phyloP scores from a whole-genome alignment of 805 yeast species.

The Candida vartiovaarae region DNA sequence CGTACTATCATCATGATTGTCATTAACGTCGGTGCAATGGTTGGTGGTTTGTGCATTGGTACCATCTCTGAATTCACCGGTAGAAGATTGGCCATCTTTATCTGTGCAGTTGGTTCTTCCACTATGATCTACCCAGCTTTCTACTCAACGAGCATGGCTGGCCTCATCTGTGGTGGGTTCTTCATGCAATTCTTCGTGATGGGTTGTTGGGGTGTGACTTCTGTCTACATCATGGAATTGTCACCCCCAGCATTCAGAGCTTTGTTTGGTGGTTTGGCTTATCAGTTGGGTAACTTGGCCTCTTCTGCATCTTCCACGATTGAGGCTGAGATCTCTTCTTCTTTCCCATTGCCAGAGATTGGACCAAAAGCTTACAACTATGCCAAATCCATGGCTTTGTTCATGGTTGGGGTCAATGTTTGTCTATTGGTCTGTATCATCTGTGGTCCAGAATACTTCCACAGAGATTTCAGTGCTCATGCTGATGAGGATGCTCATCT shows the following conservation, averaged over 20 bases:
- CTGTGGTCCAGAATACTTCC: slow-evolving; percentile 52
- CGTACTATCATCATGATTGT: slow-evolving; percentile 56
- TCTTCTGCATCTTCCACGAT: slow-evolving; percentile 56
- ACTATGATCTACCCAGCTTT: slow-evolving; percentile 59
- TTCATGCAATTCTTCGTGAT: slow-evolving; percentile 60
- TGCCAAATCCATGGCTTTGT: slow-evolving; percentile 65
- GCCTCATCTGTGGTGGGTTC: slow-evolving; percentile 53
- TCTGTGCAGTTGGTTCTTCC: slow-evolving; percentile 47
- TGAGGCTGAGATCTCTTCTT: slow-evolving; percentile 37
- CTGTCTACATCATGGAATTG: slow-evolving; percentile 58
- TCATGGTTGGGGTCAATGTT: slow-evolving; percentile 59
- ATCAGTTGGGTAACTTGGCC: slow-evolving; percentile 27
- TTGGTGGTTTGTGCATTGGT: slow-evolving; percentile 56
- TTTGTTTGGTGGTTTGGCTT: slow-evolving; percentile 52
- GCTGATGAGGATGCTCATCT: slow-evolving; percentile 14
- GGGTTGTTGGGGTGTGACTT: slow-evolving; percentile 72
- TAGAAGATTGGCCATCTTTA: slow-evolving; percentile 48
- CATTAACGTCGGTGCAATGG: slow-evolving; percentile 59
- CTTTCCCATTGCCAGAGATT: slow-evolving; percentile 16
- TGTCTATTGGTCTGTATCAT: slow-evolving; percentile 40
- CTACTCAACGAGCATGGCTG: slow-evolving; percentile 26
- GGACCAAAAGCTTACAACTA: slow-evolving; percentile 40
- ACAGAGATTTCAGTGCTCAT: slow-evolving; percentile 27
- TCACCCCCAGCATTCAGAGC: slow-evolving; percentile 60
- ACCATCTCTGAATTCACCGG: slow-evolving; percentile 53